These are phyloP conservation scores for Myriosclerotinia scirpicola DNA, from an alignment of 2,329 filamentous ascomycete genomes.

Conservation along the genomic window DNA sequence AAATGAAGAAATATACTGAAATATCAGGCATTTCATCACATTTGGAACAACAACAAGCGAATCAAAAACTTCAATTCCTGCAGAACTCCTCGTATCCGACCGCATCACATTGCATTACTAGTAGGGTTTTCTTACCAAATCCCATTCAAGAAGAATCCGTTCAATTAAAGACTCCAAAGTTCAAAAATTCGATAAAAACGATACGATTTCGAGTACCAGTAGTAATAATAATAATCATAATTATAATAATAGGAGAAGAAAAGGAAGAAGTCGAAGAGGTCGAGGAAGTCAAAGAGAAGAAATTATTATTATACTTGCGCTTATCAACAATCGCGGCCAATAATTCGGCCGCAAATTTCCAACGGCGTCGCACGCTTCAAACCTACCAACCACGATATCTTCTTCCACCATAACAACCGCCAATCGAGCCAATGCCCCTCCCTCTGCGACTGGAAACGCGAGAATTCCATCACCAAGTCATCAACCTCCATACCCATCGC, in stretches of 20 bases:
- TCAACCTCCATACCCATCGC: conserved; percentile 38
- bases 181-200: conserved; percentile 10
- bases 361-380: conserved; percentile 38
- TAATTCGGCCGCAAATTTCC: conserved; percentile 30
- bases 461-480: conserved; percentile 37
- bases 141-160: conserved; percentile 12
- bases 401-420: conserved; percentile 30
- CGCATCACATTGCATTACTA: conserved; percentile 24
- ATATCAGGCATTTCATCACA: conserved; percentile 25
- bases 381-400: conserved; percentile 28
- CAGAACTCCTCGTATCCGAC: conserved; percentile 25
- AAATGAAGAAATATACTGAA: conserved; percentile 11
- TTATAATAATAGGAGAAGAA: background rate
- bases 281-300: background rate
- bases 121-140: conserved; percentile 5
- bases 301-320: background rate
- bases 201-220: background rate
- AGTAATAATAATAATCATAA: background rate
- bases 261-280: background rate
- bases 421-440: conserved; percentile 23
- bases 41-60: conserved; percentile 17
- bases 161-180: conserved; percentile 2
- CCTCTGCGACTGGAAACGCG: conserved; percentile 32
- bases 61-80: conserved; percentile 22
- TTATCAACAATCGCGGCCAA: conserved; percentile 20